Evolutionary conservation across 352 stramenopile genomes (phyloP), one percentile per base, ranked within the genome.

Genomic region (Pythium periplocum): DNA sequence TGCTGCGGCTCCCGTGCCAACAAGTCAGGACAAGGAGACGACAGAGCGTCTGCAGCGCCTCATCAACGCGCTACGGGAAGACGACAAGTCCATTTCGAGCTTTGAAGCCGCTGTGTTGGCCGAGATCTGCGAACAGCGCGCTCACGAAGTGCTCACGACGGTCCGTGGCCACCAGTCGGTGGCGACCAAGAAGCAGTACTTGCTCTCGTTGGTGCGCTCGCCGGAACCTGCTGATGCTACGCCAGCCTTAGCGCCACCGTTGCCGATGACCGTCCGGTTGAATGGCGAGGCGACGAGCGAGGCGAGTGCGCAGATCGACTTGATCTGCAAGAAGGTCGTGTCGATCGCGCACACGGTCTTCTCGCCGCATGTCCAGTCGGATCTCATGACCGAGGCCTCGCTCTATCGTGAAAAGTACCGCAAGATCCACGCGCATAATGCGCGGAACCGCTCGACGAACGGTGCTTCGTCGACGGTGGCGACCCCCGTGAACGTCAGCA

Each of bases 271-370:
- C 30, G 54, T 11, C 31, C 61, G 12, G 48, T 55, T n/a, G 50
- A 71, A 7, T 42, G n/a, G 4, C 32, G n/a, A 55, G 6, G 37
- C 55, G 1, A 32, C 35, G 8, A 58, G 49, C 17, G 54, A 40
- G 11, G 55, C 51, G 5, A 39, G 32, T 10, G 62, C 72, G 9
- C 65, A 79, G n/a, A 55, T 62, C 1, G 69, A 83, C 54, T 34
- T 83, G 7, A 64, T 89, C 55, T 66, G 63, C 55, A 76, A 73
- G 47, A 85, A 80, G 57, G 61, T 87, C 17, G 62, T 71, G 26
- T 55, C 65, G 17, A 80, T 90, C 46, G 79, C 70, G 10, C 60
- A 61, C n/a, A 73, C 52, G 47, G 72, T 82, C 4, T 84, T 78
- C 42, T 82, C 72, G 17, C 70, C 72, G 5, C 66, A 83, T 47